Evolutionary conservation across 2,329 filamentous ascomycete genomes (phyloP).

Genomic region (Neoarthrinium moseri): DNA sequence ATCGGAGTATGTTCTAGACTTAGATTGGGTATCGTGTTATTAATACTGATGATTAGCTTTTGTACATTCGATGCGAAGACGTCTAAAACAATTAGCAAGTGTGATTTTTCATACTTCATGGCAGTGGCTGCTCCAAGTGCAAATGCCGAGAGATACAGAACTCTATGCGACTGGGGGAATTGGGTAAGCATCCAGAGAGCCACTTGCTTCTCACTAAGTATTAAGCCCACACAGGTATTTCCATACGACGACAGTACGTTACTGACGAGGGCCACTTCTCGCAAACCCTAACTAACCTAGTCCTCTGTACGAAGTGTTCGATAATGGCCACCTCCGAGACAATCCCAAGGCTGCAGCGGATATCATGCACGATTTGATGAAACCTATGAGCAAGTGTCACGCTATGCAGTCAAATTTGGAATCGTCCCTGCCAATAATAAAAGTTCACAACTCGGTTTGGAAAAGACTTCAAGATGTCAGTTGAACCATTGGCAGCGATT

Average conservation of each 20-base stretch:
- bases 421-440: neutral
- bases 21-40: no score
- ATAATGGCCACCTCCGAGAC: neutral
- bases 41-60: constrained; percentile 4
- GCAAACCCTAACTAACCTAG: neutral
- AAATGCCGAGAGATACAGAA: constrained; percentile 3
- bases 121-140: constrained; percentile 12
- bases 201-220: neutral
- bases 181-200: neutral
- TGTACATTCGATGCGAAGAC: constrained; percentile 11
- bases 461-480: neutral
- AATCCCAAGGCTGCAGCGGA: neutral
- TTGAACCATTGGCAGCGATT: no score
- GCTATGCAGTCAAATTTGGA: no score
- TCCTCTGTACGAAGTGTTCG: neutral
- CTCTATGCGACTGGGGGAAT: neutral
- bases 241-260: constrained; percentile 1
- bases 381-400: neutral
- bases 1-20: neutral
- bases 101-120: constrained; percentile 14
- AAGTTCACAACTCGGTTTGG: neutral
- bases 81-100: constrained; percentile 7
- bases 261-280: no score
- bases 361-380: neutral
- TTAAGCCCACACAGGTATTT: neutral